These are phyloP conservation scores for Scenedesmus sp. DNA, from an alignment of 163 green algal species.

Conservation along the genomic window DNA sequence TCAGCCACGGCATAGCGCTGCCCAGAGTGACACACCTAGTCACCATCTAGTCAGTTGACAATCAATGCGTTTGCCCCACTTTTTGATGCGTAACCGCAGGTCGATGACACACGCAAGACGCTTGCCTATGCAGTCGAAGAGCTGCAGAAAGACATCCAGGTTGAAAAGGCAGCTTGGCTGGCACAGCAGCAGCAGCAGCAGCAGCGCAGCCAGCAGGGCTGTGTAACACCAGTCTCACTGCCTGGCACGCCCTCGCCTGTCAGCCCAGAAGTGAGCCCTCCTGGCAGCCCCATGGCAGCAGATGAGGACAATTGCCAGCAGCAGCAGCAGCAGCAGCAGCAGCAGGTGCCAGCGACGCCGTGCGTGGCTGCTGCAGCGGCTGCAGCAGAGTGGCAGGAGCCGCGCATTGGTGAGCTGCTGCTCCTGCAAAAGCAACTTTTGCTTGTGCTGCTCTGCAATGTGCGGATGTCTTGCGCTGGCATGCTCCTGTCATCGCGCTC, in stretches of 20 bases:
- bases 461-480: no score
- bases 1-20: neutral
- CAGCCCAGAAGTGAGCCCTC: constrained; percentile 26
- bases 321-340: neutral
- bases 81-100: constrained; percentile 17
- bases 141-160: constrained; percentile 53
- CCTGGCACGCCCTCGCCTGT: neutral
- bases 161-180: constrained; percentile 11
- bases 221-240: neutral
- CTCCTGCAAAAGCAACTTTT: constrained; percentile 7
- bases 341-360: neutral
- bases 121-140: constrained; percentile 53
- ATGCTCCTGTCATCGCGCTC: no score
- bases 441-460: neutral
- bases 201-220: neutral
- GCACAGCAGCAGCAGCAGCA: neutral
- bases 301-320: neutral
- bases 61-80: neutral
- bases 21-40: neutral
- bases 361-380: neutral
- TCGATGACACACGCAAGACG: constrained; percentile 61
- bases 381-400: neutral
- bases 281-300: neutral
- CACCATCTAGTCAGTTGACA: neutral
- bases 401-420: constrained; percentile 10